Conservation (phyloP, 2,329 filamentous ascomycete species). For the Neoascochyta sp. region DNA sequence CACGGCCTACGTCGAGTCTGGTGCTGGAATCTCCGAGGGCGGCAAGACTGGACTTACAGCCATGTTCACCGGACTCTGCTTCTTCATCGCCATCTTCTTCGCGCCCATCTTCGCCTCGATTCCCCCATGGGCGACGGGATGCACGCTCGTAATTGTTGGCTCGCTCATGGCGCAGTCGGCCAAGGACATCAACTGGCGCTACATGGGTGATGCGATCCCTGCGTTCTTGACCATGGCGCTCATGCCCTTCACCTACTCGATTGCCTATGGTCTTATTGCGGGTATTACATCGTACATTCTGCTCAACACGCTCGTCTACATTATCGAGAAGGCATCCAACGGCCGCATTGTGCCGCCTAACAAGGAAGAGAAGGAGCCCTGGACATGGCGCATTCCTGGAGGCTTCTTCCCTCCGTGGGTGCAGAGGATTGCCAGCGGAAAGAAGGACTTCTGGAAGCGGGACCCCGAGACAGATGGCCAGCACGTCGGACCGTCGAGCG, state of each 20-base stretch:
- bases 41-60: constrained; percentile 82
- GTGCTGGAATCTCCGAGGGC: constrained; percentile 83
- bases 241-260: constrained; percentile 89
- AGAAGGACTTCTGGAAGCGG: constrained; percentile 67
- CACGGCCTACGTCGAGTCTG: constrained; percentile 84
- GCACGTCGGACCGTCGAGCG: constrained; percentile 20
- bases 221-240: constrained; percentile 79
- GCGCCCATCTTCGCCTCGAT: constrained; percentile 88
- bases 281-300: constrained; percentile 73
- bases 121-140: constrained; percentile 83
- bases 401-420: constrained; percentile 75
- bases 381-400: constrained; percentile 73
- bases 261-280: constrained; percentile 80
- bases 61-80: constrained; percentile 73
- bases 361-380: constrained; percentile 72
- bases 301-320: constrained; percentile 68
- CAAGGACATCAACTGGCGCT: constrained; percentile 79
- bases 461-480: constrained; percentile 27
- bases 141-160: constrained; percentile 83
- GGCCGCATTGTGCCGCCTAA: constrained; percentile 72
- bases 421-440: constrained; percentile 59
- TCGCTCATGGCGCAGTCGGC: constrained; percentile 78
- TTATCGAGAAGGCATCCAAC: constrained; percentile 62
- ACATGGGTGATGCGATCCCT: constrained; percentile 77
- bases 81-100: constrained; percentile 78